These are phyloP conservation scores for Cladobotryum mycophilum DNA, from an alignment of 2,329 filamentous ascomycete genomes.

Conservation along the genomic window DNA sequence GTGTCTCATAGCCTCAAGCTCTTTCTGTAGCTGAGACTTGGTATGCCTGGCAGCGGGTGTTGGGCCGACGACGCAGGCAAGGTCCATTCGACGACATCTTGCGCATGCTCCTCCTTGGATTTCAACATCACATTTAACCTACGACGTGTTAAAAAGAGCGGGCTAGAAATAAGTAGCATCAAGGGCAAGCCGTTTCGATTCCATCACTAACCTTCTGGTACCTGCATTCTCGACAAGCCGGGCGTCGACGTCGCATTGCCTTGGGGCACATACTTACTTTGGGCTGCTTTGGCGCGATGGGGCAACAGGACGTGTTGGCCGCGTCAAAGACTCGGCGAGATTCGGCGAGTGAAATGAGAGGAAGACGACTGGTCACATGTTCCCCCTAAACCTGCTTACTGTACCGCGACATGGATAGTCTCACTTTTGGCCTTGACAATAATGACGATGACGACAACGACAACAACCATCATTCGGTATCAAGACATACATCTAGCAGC, in stretches of 20 bases:
- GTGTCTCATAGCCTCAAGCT: conserved; percentile 3
- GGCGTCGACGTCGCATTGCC: conserved; percentile 2
- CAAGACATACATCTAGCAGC: no score
- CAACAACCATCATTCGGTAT: no score
- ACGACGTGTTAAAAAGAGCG: background rate
- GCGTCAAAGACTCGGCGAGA: background rate
- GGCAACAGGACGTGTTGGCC: background rate
- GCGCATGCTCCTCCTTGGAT: background rate
- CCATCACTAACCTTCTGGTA: conserved; percentile 1
- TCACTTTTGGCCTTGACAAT: no score
- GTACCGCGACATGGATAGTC: no score
- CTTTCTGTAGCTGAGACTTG: conserved; percentile 4
- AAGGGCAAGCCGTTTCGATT: background rate
- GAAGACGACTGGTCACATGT: background rate
- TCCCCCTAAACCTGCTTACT: no score
- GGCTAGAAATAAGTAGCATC: background rate
- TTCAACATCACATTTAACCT: conserved; percentile 8
- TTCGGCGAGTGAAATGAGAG: conserved; percentile 2
- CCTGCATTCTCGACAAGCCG: conserved; percentile 7
- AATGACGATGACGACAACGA: no score
- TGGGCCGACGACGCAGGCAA: background rate
- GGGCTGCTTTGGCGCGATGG: no score
- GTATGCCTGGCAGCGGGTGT: conserved; percentile 6
- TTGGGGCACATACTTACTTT: background rate
- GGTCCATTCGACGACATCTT: conserved; percentile 6